Percentiles rank a stretch among this genome's conserved stretches.
These are phyloP conservation scores for Solanum ahanhuiri DNA, from an alignment of 257 asterid species.

Conservation along the genomic window DNA sequence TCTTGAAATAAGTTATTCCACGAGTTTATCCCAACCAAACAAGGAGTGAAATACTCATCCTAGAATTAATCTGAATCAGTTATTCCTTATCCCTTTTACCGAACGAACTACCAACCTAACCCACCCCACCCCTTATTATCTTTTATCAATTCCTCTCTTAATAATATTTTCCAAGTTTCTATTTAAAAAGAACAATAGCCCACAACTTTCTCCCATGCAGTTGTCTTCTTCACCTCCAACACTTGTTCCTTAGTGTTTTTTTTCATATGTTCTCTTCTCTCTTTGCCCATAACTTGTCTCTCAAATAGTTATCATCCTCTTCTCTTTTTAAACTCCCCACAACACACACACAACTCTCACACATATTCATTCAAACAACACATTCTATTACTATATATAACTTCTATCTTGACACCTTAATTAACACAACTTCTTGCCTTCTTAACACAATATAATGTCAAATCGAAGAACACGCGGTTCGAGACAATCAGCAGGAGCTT, in stretches of 20 bases:
- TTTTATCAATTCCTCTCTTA: neutral
- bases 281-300: conserved; percentile 32
- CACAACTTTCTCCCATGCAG: conserved; percentile 67
- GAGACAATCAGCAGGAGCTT: conserved; percentile 53
- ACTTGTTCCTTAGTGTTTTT: conserved; percentile 17
- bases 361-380: neutral
- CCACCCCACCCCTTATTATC: neutral
- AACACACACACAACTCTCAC: neutral
- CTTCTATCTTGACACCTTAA: neutral
- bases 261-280: conserved; percentile 11
- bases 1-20: too few species aligned
- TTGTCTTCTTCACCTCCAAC: conserved; percentile 66
- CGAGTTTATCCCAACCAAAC: too few species aligned
- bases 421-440: neutral
- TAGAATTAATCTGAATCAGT: too few species aligned
- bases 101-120: neutral
- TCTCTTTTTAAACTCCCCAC: conserved; percentile 14
- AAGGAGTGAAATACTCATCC: neutral
- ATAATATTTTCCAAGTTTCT: neutral
- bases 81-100: neutral
- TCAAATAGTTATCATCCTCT: neutral
- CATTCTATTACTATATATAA: neutral
- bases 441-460: conserved; percentile 35
- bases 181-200: conserved; percentile 41
- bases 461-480: conserved; percentile 72